These are phyloP conservation scores for Quercus agrifolia DNA, from an alignment of 306 rosid species.

Conservation along the genomic window DNA sequence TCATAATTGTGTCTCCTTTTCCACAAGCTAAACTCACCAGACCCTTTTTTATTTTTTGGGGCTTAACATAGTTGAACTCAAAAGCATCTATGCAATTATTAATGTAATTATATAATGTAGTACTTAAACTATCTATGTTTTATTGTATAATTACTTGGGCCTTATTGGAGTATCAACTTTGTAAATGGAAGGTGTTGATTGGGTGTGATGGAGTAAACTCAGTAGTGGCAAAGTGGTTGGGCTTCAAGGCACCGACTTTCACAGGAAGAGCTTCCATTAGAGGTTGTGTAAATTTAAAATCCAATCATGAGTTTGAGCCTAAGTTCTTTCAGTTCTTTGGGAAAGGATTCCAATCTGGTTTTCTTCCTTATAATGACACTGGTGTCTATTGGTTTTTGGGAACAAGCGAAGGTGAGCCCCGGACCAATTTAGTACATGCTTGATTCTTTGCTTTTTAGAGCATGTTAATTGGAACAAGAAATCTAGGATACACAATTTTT, in stretches of 20 bases:
- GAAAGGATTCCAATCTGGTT: slow-evolving; percentile 50
- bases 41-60: too few relatives aligned
- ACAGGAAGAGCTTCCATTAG: slow-evolving; percentile 52
- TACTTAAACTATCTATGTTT: neutral
- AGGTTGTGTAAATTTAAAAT: slow-evolving; percentile 30
- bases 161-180: neutral
- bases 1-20: too few relatives aligned
- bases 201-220: slow-evolving; percentile 94
- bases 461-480: too few relatives aligned
- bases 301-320: slow-evolving; percentile 35
- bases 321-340: slow-evolving; percentile 41
- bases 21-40: too few relatives aligned
- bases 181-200: slow-evolving; percentile 48
- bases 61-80: too few relatives aligned
- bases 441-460: neutral
- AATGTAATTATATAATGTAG: too few relatives aligned
- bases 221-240: slow-evolving; percentile 64
- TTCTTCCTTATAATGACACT: slow-evolving; percentile 41
- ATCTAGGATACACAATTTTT: too few relatives aligned
- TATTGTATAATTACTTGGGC: neutral
- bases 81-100: too few relatives aligned
- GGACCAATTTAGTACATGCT: neutral
- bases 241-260: slow-evolving; percentile 44
- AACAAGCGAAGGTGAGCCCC: slow-evolving; percentile 44
- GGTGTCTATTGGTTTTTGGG: slow-evolving; percentile 56